Evolutionary conservation across 805 yeast species (phyloP).

Genomic region (Saccharomyces eubayanus): DNA sequence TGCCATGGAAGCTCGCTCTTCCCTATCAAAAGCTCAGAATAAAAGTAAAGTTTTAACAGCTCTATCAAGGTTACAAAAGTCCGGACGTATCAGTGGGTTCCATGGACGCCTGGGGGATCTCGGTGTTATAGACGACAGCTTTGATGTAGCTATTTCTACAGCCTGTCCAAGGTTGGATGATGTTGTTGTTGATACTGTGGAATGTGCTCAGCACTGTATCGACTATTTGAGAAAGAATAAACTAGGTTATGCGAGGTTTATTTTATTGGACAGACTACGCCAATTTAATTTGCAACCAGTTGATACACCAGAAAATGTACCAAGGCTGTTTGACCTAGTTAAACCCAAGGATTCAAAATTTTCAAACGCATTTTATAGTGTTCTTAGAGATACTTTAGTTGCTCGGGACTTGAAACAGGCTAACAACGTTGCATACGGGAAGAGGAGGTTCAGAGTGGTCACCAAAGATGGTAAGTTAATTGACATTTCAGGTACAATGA

Average conservation of each 20-base stretch:
- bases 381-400: slow-evolving; percentile 78
- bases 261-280: slow-evolving; percentile 67
- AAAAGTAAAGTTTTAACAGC: slow-evolving; percentile 68
- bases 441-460: slow-evolving; percentile 76
- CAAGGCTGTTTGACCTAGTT: slow-evolving; percentile 79
- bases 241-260: slow-evolving; percentile 84
- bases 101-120: slow-evolving; percentile 87
- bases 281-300: slow-evolving; percentile 50
- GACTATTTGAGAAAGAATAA: slow-evolving; percentile 74
- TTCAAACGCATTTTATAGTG: slow-evolving; percentile 83
- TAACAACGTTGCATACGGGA: slow-evolving; percentile 77
- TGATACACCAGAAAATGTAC: slow-evolving; percentile 65
- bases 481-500: slow-evolving; percentile 89
- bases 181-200: slow-evolving; percentile 78
- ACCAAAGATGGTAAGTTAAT: slow-evolving; percentile 87
- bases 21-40: slow-evolving; percentile 50
- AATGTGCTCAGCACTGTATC: slow-evolving; percentile 67
- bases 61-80: slow-evolving; percentile 55
- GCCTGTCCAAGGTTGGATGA: slow-evolving; percentile 89
- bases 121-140: slow-evolving; percentile 81
- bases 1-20: slow-evolving; percentile 56
- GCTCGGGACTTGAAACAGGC: slow-evolving; percentile 75
- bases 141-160: slow-evolving; percentile 90
- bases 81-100: slow-evolving; percentile 80
- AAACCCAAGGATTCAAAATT: slow-evolving; percentile 58